Evolutionary conservation across 139 green algal species (phyloP).

Genomic region (Desmodesmus armatus): DNA sequence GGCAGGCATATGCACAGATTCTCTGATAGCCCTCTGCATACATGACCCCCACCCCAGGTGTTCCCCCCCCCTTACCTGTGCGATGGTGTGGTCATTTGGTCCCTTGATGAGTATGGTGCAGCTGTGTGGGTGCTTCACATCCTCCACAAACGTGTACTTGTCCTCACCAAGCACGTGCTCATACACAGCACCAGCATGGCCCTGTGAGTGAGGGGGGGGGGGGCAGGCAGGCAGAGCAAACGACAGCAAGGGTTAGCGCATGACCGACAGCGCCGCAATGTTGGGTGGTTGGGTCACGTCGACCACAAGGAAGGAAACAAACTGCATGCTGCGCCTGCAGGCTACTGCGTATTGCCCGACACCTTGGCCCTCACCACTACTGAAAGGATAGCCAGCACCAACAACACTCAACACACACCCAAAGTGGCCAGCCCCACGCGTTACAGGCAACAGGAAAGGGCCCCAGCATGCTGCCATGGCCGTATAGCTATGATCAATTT

Average conservation of each 20-base stretch:
- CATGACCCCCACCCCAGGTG: too few species aligned
- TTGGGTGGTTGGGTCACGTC: too few species aligned
- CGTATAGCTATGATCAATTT: too few species aligned
- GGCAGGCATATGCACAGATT: too few species aligned
- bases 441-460: neutral
- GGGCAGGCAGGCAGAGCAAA: too few species aligned
- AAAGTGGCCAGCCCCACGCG: neutral
- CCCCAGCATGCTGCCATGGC: neutral
- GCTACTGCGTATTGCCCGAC: too few species aligned
- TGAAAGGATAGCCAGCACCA: neutral
- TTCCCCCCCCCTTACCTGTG: slow-evolving; percentile 77
- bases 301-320: too few species aligned
- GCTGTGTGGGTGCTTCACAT: slow-evolving; percentile 87
- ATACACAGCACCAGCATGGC: slow-evolving; percentile 91
- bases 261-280: too few species aligned
- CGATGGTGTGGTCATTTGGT: slow-evolving; percentile 97
- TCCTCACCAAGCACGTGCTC: slow-evolving; percentile 99
- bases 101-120: slow-evolving; percentile 98
- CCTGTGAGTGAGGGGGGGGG: slow-evolving; percentile 37
- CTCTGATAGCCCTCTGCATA: neutral
- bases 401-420: neutral
- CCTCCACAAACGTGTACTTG: slow-evolving; percentile 99
- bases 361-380: too few species aligned
- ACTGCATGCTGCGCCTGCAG: too few species aligned
- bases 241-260: too few species aligned